Percentiles rank a stretch among this genome's conserved stretches.
Conservation (phyloP, 768 basidiomycete species). For the Mycena rosella region DNA sequence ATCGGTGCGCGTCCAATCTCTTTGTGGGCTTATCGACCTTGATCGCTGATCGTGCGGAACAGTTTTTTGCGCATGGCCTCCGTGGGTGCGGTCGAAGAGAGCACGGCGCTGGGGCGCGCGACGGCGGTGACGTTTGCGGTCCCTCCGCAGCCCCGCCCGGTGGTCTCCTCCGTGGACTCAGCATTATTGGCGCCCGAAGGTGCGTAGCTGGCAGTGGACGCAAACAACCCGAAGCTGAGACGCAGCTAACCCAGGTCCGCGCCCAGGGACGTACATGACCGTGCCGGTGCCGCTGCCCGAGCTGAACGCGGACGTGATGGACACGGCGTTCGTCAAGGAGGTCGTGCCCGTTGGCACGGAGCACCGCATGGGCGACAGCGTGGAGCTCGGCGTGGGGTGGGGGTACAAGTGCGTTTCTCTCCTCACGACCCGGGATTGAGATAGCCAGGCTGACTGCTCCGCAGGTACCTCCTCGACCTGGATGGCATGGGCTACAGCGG, state of each 20-base stretch:
- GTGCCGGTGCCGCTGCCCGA: slow-evolving; percentile 67
- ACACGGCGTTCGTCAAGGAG: slow-evolving; percentile 86
- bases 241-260: slow-evolving; percentile 2
- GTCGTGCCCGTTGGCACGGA: slow-evolving; percentile 74
- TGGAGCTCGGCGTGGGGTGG: slow-evolving; percentile 90
- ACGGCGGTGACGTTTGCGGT: slow-evolving; percentile 32
- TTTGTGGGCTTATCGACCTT: not conserved
- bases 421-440: not conserved
- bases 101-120: slow-evolving; percentile 17
- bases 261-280: slow-evolving; percentile 64
- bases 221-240: not conserved
- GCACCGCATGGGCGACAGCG: slow-evolving; percentile 80
- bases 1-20: slow-evolving; percentile 67
- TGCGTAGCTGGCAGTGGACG: no score
- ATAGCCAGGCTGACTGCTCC: not conserved
- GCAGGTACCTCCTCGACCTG: slow-evolving; percentile 81
- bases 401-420: slow-evolving; percentile 71
- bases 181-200: no score
- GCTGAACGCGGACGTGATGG: slow-evolving; percentile 88
- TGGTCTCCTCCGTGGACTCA: not conserved
- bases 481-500: slow-evolving; percentile 98
- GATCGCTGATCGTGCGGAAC: not conserved
- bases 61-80: slow-evolving; percentile 86
- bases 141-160: slow-evolving; percentile 42
- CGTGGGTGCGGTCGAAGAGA: slow-evolving; percentile 38